Conservation (phyloP, 345 rosid genomes). For the Eutrema japonicum region DNA sequence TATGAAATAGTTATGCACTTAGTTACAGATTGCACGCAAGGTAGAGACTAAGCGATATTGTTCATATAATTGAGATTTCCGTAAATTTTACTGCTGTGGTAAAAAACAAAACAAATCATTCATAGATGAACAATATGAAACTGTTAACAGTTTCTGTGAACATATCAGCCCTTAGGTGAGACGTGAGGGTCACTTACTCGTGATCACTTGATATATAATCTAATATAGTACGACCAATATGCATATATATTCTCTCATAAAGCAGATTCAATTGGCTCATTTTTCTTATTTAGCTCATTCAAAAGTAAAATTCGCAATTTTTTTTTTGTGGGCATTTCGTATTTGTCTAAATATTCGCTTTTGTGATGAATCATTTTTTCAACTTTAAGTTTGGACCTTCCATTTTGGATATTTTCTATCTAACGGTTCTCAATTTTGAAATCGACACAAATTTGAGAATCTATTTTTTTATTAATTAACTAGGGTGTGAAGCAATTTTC, state of each 20-base stretch:
- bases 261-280: not conserved
- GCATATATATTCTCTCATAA: not conserved
- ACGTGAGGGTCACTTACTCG: not conserved
- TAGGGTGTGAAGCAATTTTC: too few relatives aligned
- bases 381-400: not conserved
- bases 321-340: constrained; percentile 5
- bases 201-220: not conserved
- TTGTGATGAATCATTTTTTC: not conserved
- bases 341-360: constrained; percentile 4
- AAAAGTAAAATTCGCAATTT: not conserved
- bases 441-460: not conserved
- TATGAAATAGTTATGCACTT: not conserved
- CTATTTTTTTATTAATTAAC: not conserved
- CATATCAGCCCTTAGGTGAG: not conserved
- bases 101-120: not conserved
- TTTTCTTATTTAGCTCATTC: constrained; percentile 4
- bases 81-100: not conserved
- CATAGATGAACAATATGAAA: not conserved
- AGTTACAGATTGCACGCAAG: constrained; percentile 1
- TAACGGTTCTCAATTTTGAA: not conserved
- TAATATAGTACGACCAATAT: not conserved
- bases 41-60: not conserved
- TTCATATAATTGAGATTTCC: not conserved
- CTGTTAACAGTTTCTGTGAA: not conserved
- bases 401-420: not conserved